Evolutionary conservation across 2,329 filamentous ascomycete genomes (phyloP), one percentile per base, ranked within the genome.

Genomic region (Cytospora paraplurivora): DNA sequence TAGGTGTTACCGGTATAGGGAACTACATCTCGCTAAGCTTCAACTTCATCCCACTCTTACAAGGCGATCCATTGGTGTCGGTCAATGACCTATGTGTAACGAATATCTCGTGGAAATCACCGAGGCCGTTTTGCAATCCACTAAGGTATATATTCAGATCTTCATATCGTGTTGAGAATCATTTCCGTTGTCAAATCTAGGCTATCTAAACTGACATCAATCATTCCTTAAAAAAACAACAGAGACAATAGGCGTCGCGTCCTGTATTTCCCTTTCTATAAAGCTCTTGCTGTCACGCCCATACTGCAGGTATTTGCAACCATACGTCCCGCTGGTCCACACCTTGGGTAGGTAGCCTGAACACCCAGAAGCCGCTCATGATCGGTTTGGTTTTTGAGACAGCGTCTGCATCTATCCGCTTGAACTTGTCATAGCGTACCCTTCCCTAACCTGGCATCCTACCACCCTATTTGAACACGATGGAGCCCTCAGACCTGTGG

Each of bases 141-240:
- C 41, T 27, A 27, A 3, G 27, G 7, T 7, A 6, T n/a, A n/a
- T 12, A 7, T 44, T n/a, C 1, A 8, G 3, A 6, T 47, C n/a
- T n/a, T 7, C 21, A 4, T 12, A 34, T 19, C 35, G 27, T 35
- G 37, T 21, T 10, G 37, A 51, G 33, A 59, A 33, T 63, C 55
- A 58, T 47, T 33, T 60, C 34, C 57, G 53, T 63, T 32, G 32
- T 51, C 38, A 59, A 38, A 59, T 59, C 56, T 59, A 59, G 50
- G 51, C 62, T 59, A 37, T 63, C 56, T 63, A 63, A 55, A 19
- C 50, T 21, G 55, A 58, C 44, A 56, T 52, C 51, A 52, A 51
- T 64, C 62, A 53, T 47, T 37, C 38, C 27, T 15, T 10, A 32
- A 35, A 35, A 38, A 38, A 55, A 50, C 34, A 33, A 56, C 17